Percentiles rank a stretch among this genome's conserved stretches.
These are phyloP conservation scores for Cercophora newfieldiana DNA, from an alignment of 495 filamentous ascomycete genomes.

Conservation along the genomic window DNA sequence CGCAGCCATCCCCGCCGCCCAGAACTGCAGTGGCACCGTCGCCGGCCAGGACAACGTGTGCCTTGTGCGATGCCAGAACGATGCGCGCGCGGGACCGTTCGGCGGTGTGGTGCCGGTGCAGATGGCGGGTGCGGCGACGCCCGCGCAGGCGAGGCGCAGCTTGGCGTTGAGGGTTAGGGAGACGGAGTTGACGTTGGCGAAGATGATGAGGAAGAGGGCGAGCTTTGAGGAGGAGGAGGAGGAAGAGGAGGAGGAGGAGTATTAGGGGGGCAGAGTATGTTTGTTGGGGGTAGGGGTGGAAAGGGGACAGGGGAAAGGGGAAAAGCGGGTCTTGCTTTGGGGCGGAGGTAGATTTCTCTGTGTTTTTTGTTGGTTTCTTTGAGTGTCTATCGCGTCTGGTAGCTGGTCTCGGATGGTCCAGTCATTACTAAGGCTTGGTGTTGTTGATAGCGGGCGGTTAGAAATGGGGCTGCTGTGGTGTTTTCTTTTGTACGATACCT, in stretches of 20 bases:
- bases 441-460: neutral
- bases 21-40: slow-evolving; percentile 53
- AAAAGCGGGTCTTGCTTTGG: too few species aligned
- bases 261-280: too few species aligned
- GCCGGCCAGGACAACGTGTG: slow-evolving; percentile 54
- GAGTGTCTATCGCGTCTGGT: neutral
- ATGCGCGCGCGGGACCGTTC: slow-evolving; percentile 51
- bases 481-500: neutral
- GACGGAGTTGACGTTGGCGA: slow-evolving; percentile 9
- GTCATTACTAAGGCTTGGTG: neutral
- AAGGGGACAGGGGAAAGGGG: too few species aligned
- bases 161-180: slow-evolving; percentile 7
- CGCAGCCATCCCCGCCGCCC: slow-evolving; percentile 47
- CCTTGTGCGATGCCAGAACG: slow-evolving; percentile 55
- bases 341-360: too few species aligned
- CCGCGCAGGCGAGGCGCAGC: slow-evolving; percentile 5
- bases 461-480: neutral
- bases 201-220: slow-evolving; percentile 9
- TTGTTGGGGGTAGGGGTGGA: too few species aligned
- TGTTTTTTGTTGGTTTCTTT: neutral
- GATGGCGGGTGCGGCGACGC: slow-evolving; percentile 31
- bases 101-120: slow-evolving; percentile 57
- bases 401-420: neutral
- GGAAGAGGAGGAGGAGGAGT: slow-evolving; percentile 16
- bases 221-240: slow-evolving; percentile 2